Percentiles rank a stretch among this genome's conserved stretches.
Conservation (phyloP, 2,329 filamentous ascomycete species). For the Colletotrichum tofieldiae region DNA sequence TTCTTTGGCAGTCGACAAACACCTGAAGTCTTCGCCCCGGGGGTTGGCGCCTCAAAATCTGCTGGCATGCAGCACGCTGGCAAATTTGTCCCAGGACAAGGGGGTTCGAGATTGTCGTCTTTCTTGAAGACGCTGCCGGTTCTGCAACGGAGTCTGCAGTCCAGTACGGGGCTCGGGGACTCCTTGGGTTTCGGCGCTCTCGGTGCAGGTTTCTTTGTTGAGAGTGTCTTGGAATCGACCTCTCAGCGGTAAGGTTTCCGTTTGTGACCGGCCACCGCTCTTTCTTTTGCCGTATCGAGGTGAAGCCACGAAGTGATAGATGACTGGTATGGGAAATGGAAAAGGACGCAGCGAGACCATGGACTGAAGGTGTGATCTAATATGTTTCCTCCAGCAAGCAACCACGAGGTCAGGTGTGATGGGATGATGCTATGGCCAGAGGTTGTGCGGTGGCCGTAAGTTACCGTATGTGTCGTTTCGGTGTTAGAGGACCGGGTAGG, state of each 20-base stretch:
- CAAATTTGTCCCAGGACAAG: slow-evolving; percentile 50
- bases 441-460: slow-evolving; percentile 27
- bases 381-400: slow-evolving; percentile 21
- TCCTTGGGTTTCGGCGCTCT: slow-evolving; percentile 53
- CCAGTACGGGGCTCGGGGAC: slow-evolving; percentile 34
- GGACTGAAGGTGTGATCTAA: slow-evolving; percentile 23
- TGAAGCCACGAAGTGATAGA: slow-evolving; percentile 58
- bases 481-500: slow-evolving; percentile 42
- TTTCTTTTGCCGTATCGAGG: slow-evolving; percentile 59
- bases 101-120: slow-evolving; percentile 52
- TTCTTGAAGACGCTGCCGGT: slow-evolving; percentile 46
- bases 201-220: slow-evolving; percentile 65
- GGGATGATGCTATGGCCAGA: slow-evolving; percentile 2
- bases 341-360: slow-evolving; percentile 33
- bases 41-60: slow-evolving; percentile 27
- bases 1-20: slow-evolving; percentile 39
- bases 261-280: slow-evolving; percentile 67
- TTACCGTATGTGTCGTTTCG: slow-evolving; percentile 41
- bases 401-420: slow-evolving; percentile 18
- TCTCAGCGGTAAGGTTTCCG: slow-evolving; percentile 58
- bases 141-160: slow-evolving; percentile 36
- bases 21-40: slow-evolving; percentile 34
- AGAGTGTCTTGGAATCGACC: slow-evolving; percentile 65
- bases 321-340: slow-evolving; percentile 49
- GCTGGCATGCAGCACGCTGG: slow-evolving; percentile 29